These are phyloP conservation scores for Solanum hybrid DNA, from an alignment of 305 asterid genomes.

Conservation along the genomic window DNA sequence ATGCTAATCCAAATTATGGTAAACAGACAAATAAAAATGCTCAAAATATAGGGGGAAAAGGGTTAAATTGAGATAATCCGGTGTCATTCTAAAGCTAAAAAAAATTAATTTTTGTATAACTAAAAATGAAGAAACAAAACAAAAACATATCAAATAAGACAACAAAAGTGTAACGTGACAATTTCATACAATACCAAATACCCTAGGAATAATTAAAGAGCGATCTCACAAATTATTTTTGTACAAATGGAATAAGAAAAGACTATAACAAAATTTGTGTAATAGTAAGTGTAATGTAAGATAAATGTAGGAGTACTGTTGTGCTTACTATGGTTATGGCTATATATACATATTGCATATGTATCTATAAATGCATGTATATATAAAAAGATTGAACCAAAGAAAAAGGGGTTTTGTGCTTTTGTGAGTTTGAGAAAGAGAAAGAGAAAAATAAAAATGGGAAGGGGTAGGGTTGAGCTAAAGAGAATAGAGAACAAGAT, in stretches of 20 bases:
- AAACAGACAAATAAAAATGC: neutral
- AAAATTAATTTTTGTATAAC: neutral
- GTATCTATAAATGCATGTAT: slow-evolving; percentile 22
- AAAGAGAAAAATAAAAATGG: slow-evolving; percentile 34
- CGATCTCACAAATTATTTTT: too few species aligned
- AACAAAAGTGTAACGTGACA: neutral
- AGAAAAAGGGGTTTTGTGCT: slow-evolving; percentile 15
- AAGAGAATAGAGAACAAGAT: slow-evolving; percentile 98
- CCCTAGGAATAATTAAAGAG: neutral
- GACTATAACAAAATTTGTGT: neutral
- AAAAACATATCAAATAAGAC: neutral
- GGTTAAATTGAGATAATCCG: neutral
- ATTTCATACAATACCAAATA: neutral
- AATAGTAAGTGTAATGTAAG: neutral
- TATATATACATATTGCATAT: slow-evolving; percentile 11
- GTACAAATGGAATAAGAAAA: too few species aligned
- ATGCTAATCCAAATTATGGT: neutral
- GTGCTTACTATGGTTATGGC: neutral
- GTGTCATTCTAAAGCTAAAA: neutral
- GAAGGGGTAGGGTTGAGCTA: slow-evolving; percentile 96
- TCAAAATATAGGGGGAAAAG: neutral
- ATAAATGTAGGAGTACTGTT: neutral
- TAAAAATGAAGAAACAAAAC: neutral
- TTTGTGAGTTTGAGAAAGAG: slow-evolving; percentile 9
- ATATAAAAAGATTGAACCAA: slow-evolving; percentile 25